These are phyloP conservation scores for Bothriochloa decipiens DNA, from an alignment of 176 grass and related monocot species.

Conservation along the genomic window DNA sequence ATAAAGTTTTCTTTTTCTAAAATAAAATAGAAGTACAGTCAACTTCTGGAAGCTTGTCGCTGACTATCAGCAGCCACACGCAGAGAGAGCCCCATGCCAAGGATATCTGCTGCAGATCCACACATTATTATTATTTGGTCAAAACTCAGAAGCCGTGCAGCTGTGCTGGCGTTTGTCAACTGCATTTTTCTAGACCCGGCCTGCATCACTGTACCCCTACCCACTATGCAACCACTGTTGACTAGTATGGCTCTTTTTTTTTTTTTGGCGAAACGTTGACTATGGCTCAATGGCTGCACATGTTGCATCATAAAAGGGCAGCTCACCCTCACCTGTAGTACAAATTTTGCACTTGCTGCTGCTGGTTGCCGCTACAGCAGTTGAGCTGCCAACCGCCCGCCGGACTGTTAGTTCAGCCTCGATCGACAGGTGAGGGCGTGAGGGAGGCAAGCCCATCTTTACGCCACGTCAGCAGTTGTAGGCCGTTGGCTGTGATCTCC, in stretches of 20 bases:
- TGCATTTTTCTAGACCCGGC: background rate
- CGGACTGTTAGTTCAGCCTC: background rate
- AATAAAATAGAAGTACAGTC: background rate
- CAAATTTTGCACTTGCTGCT: background rate
- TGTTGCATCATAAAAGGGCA: background rate
- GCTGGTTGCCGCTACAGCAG: background rate
- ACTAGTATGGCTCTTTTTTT: background rate
- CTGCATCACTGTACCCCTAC: background rate
- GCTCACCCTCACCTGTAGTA: background rate
- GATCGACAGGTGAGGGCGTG: background rate
- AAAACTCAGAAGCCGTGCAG: background rate
- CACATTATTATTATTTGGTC: constrained; percentile 1
- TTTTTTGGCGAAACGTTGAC: too few relatives aligned
- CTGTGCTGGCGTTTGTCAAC: constrained; percentile 7
- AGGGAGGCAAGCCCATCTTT: background rate
- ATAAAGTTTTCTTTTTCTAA: background rate
- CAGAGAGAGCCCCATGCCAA: background rate
- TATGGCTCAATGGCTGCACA: background rate
- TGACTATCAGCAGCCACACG: background rate
- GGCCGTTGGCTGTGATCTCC: too few relatives aligned
- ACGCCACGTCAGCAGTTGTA: background rate
- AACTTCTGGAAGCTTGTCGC: constrained; percentile 5
- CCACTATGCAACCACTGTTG: background rate
- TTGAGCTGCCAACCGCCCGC: constrained; percentile 23
- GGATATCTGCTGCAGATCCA: background rate